Evolutionary conservation across 148 eudicot genomes (phyloP).

Genomic region (Rhododendron ferrugineum): DNA sequence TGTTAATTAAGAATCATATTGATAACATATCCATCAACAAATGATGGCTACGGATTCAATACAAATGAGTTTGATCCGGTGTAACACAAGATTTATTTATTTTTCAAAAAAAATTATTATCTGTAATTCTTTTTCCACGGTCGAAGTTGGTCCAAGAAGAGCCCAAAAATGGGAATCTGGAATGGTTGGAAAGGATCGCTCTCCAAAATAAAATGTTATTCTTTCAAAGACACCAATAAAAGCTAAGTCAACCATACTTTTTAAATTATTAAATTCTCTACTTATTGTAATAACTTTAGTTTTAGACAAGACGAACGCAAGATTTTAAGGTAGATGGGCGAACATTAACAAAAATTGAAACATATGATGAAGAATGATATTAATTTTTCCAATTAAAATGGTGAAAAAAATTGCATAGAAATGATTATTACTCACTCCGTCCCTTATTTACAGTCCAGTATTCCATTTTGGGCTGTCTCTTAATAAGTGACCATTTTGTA

Average conservation of each 20-base stretch:
- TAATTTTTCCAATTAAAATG: background rate
- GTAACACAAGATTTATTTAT: background rate
- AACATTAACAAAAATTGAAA: background rate
- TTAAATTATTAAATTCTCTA: no score
- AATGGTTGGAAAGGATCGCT: background rate
- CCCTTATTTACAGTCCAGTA: no score
- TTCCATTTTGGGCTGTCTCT: no score
- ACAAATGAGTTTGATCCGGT: background rate
- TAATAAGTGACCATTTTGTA: no score
- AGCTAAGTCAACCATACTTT: background rate
- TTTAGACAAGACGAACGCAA: background rate
- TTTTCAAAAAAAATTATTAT: no score
- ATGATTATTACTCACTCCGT: no score
- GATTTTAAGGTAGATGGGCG: background rate
- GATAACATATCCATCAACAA: no score
- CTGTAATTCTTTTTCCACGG: no score
- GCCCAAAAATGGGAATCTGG: background rate
- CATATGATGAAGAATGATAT: background rate
- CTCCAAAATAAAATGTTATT: background rate
- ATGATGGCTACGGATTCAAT: no score
- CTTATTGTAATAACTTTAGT: background rate
- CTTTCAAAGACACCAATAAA: background rate
- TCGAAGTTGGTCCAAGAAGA: background rate
- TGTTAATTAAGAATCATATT: no score
- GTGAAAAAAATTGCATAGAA: no score